These are phyloP conservation scores for Rhizopus stolonifer DNA, from an alignment of 371 early-diverging fungal species.

Conservation along the genomic window DNA sequence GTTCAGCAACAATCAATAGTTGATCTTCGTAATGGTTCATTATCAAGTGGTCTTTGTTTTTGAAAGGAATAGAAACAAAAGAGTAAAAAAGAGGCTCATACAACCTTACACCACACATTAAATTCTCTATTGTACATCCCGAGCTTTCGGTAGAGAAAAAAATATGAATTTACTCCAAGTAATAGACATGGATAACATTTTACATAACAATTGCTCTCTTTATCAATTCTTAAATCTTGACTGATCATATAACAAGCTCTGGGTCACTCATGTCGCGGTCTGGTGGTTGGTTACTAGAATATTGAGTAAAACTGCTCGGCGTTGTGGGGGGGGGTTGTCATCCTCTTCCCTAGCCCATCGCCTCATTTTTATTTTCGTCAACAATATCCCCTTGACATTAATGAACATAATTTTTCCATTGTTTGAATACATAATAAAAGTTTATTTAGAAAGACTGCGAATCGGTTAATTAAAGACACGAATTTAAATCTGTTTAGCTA, in stretches of 20 bases:
- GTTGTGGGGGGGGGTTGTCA: conserved; percentile 9
- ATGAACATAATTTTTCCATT: conserved; percentile 10
- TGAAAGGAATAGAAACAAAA: too few species aligned
- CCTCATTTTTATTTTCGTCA: conserved; percentile 14
- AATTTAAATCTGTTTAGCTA: conserved; percentile 3
- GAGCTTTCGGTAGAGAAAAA: too few species aligned
- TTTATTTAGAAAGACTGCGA: conserved; percentile 12
- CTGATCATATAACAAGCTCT: conserved; percentile 4
- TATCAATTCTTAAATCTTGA: not conserved
- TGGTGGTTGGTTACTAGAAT: conserved; percentile 12
- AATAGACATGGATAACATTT: too few species aligned
- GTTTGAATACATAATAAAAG: conserved; percentile 13
- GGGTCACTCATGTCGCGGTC: conserved; percentile 10
- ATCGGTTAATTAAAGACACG: conserved; percentile 1
- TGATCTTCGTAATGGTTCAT: too few species aligned
- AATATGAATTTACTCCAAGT: too few species aligned
- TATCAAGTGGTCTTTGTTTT: too few species aligned
- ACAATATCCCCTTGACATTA: conserved; percentile 10
- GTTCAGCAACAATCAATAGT: too few species aligned
- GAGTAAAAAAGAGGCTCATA: too few species aligned
- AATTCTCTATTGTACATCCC: too few species aligned
- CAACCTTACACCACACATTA: too few species aligned
- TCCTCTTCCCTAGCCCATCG: conserved; percentile 15
- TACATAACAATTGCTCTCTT: conserved; percentile 3
- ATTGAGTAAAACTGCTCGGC: conserved; percentile 12